A percentile compares a stretch with the other conserved stretches of the same genome.
Evolutionary conservation across 495 filamentous ascomycete genomes (phyloP).

Genomic region (Podospora bellae-mahoneyi): DNA sequence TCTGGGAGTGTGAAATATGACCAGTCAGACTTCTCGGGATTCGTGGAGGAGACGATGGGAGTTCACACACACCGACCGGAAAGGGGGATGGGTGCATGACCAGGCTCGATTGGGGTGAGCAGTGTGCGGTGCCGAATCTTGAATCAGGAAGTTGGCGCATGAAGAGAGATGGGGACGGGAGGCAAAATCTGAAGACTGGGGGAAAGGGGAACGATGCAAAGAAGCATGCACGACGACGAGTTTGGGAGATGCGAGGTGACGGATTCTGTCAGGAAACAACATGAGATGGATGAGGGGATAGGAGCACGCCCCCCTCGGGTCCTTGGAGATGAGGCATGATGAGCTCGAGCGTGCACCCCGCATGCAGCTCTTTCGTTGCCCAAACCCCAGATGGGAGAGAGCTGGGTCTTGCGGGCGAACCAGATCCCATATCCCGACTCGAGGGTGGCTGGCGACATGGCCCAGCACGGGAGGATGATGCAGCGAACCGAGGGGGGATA

Average conservation of each 20-base stretch:
- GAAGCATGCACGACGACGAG: neutral
- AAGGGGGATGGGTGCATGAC: neutral
- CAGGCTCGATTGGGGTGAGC: neutral
- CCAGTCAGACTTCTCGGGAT: neutral
- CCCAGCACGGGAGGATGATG: neutral
- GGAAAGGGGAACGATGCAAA: neutral
- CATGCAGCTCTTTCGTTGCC: slow-evolving; percentile 4
- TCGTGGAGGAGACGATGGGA: neutral
- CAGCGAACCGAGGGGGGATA: neutral
- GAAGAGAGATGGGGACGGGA: neutral
- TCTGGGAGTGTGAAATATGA: neutral
- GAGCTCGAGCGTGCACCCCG: neutral
- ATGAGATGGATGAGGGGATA: neutral
- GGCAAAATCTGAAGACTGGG: neutral
- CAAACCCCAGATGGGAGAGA: neutral
- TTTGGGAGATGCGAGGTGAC: neutral
- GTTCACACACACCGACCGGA: too few relatives aligned
- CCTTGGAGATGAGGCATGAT: neutral
- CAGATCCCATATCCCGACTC: neutral
- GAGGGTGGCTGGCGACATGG: slow-evolving; percentile 4
- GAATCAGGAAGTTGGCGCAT: neutral
- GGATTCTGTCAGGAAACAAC: neutral
- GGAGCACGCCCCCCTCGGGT: neutral
- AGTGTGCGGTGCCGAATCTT: neutral
- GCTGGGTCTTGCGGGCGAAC: neutral